Conservation (phyloP, 306 rosid species). For the Vachellia pachyceras region DNA sequence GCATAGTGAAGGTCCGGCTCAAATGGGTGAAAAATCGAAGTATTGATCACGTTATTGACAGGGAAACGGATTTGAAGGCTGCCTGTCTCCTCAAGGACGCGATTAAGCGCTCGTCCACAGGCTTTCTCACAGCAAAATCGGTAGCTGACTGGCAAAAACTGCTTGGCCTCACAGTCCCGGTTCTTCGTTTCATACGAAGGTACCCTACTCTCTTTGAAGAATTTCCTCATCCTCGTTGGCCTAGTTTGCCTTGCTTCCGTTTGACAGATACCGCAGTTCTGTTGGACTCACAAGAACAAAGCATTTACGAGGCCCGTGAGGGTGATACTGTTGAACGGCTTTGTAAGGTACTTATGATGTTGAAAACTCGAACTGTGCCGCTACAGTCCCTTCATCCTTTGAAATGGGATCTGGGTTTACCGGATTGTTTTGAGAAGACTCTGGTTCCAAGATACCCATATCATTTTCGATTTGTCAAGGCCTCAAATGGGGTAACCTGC, state of each 20-base stretch:
- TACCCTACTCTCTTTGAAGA: constrained; percentile 85
- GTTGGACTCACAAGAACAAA: constrained; percentile 67
- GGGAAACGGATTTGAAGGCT: constrained; percentile 87
- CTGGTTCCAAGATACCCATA: constrained; percentile 68
- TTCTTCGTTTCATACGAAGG: constrained; percentile 87
- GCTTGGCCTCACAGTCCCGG: constrained; percentile 92
- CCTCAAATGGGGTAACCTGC: constrained; percentile 55
- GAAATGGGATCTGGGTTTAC: constrained; percentile 88
- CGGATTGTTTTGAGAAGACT: constrained; percentile 70
- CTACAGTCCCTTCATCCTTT: constrained; percentile 62
- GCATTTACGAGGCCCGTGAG: constrained; percentile 58
- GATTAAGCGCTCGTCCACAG: constrained; percentile 79
- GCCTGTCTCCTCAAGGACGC: constrained; percentile 89
- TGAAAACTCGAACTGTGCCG: constrained; percentile 51
- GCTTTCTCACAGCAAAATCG: constrained; percentile 74
- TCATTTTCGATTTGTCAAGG: constrained; percentile 57
- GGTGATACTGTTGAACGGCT: constrained; percentile 61
- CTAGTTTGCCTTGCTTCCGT: constrained; percentile 72
- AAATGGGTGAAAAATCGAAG: constrained; percentile 90
- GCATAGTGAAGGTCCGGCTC: constrained; percentile 79
- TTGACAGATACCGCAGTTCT: constrained; percentile 72
- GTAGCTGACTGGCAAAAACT: constrained; percentile 83
- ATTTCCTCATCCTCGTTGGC: constrained; percentile 84
- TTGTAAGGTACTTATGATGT: constrained; percentile 82
- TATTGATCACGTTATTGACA: constrained; percentile 84